Percentiles rank a stretch among this genome's conserved stretches.
Evolutionary conservation across 768 basidiomycete species (phyloP).

Genomic region (Xerocomellus intermedius): DNA sequence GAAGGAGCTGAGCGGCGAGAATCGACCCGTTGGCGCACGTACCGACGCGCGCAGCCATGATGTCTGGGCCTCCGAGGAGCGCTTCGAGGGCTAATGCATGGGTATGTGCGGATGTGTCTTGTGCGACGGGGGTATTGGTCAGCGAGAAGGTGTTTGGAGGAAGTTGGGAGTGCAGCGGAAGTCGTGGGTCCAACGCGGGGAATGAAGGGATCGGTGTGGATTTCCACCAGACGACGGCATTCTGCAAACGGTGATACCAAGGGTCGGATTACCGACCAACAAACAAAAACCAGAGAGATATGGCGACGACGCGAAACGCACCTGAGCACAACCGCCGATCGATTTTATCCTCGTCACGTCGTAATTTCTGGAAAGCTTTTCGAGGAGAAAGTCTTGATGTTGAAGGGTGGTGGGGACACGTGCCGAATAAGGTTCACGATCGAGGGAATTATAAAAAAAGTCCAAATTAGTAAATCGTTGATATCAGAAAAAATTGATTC

Average conservation of each 20-base stretch:
- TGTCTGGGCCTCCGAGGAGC: constrained; percentile 73
- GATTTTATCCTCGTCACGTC: constrained; percentile 71
- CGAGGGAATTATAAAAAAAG: constrained; percentile 29
- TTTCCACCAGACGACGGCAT: constrained; percentile 87
- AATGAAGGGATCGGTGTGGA: constrained; percentile 71
- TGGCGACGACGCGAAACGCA: constrained; percentile 27
- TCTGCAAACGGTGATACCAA: constrained; percentile 31
- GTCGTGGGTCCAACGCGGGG: constrained; percentile 67
- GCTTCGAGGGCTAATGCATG: constrained; percentile 76
- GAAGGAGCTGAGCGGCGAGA: constrained; percentile 71
- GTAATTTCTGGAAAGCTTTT: constrained; percentile 67
- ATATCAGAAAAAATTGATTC: constrained; percentile 59
- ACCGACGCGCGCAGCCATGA: constrained; percentile 74
- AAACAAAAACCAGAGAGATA: background rate
- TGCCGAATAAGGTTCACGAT: constrained; percentile 33
- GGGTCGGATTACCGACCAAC: constrained; percentile 5
- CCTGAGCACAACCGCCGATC: constrained; percentile 79
- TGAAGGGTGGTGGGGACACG: constrained; percentile 13
- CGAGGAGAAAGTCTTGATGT: constrained; percentile 64
- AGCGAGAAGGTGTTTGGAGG: constrained; percentile 65
- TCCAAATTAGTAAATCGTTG: constrained; percentile 37
- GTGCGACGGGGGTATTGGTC: constrained; percentile 70
- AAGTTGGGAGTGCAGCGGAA: constrained; percentile 70
- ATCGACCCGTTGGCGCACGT: constrained; percentile 69
- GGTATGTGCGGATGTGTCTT: constrained; percentile 78